phyloP scores from a whole-genome alignment of 2,329 filamentous ascomycete genomes.

The Beauveria sp. region DNA sequence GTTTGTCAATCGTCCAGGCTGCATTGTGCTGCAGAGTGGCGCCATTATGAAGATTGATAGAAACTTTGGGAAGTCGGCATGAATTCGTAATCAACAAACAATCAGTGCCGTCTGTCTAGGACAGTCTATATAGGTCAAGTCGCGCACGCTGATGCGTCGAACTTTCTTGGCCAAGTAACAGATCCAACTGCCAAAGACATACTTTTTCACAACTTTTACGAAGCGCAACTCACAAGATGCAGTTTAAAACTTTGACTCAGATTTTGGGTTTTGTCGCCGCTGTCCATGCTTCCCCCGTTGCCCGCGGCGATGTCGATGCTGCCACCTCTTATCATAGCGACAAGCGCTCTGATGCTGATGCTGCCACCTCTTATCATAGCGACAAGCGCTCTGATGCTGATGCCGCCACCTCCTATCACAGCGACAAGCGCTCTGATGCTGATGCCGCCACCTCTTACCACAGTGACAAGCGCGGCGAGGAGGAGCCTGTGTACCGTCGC shows the following conservation, averaged over 20 bases:
- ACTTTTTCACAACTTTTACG: background rate
- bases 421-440: background rate
- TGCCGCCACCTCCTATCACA: background rate
- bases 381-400: background rate
- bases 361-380: background rate
- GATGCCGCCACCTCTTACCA: background rate
- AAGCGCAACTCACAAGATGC: background rate
- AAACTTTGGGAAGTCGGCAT: too few relatives aligned
- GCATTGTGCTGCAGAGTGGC: too few relatives aligned
- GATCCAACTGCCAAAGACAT: background rate
- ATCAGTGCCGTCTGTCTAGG: too few relatives aligned
- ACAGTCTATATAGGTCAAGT: too few relatives aligned
- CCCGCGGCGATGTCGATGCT: background rate
- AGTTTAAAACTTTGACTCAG: background rate
- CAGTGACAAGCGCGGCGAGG: background rate
- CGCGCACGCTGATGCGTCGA: too few relatives aligned
- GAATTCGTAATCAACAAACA: too few relatives aligned
- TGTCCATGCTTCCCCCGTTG: background rate
- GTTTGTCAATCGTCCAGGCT: too few relatives aligned
- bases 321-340: background rate
- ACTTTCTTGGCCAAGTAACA: too few relatives aligned
- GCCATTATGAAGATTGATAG: too few relatives aligned
- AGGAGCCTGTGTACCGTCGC: background rate
- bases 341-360: background rate
- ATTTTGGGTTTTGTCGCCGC: background rate